Conservation (phyloP, 1,139 yeast genomes). For the Taiozyma onychis region DNA sequence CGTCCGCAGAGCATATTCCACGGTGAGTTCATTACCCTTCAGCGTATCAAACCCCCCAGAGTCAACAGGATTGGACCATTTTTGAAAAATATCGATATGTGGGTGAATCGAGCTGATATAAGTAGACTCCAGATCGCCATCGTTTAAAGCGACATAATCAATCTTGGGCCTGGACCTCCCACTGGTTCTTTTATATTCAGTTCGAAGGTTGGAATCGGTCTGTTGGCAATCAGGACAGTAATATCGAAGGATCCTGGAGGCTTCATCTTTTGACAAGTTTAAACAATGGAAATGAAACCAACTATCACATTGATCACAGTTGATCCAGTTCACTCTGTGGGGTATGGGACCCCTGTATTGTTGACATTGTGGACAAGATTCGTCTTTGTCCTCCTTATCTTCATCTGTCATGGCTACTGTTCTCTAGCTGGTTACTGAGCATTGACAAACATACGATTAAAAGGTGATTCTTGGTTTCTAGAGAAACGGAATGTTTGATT, state of each 20-base stretch:
- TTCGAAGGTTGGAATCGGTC: conserved; percentile 40
- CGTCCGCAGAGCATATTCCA: conserved; percentile 31
- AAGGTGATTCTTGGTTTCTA: background rate
- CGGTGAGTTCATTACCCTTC: conserved; percentile 31
- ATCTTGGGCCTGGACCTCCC: conserved; percentile 47
- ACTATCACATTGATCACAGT: conserved; percentile 51
- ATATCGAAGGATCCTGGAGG: conserved; percentile 39
- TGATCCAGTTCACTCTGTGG: conserved; percentile 42
- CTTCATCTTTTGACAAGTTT: conserved; percentile 31
- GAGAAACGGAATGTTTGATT: background rate
- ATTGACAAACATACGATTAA: too few species aligned
- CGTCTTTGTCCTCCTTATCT: background rate
- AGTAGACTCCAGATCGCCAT: conserved; percentile 52
- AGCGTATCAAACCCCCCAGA: conserved; percentile 19
- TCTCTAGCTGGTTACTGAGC: background rate
- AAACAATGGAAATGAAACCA: conserved; percentile 63
- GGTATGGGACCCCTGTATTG: conserved; percentile 6
- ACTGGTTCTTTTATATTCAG: conserved; percentile 49
- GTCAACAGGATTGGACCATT: conserved; percentile 6
- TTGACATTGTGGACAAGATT: conserved; percentile 12
- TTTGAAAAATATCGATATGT: conserved; percentile 38
- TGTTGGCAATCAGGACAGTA: conserved; percentile 49
- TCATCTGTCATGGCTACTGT: background rate
- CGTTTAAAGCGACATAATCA: conserved; percentile 77
- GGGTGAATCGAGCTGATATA: conserved; percentile 57